Evolutionary conservation across 2,329 filamentous ascomycete species (phyloP), one percentile per base, ranked within the genome.

Genomic region (Trichoderma koningii): DNA sequence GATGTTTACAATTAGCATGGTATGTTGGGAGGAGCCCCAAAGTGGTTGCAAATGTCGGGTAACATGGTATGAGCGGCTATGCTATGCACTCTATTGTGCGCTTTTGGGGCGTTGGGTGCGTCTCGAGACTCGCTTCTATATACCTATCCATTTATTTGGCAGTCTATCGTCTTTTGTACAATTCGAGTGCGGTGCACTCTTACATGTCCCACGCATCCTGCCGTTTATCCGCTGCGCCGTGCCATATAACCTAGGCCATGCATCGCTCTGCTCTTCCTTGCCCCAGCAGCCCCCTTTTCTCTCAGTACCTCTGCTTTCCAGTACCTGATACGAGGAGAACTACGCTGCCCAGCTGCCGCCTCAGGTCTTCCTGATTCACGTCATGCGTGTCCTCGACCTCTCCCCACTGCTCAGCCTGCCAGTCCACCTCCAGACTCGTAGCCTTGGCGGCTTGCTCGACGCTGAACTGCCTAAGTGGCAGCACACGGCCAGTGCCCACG

Each of bases 321-420:
- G 77, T 81, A 1, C 90, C 90, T 64, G 86, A 88, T 10, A 97
- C 90, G 56, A 98, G 79, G 72, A 98, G 75, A 17, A 97, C 83
- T 12, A 92, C 91, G 75, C 92, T 96, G 15, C 94, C 95, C 66
- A 98, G 79, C 79, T 98, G 95, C 72, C 94, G 85, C 74, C 87
- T 85, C 69, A 98, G 71, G 77, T 99, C 95, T 77, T 96, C 94
- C 76, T 89, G 91, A 72, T 96, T 90, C 1, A 99, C 95, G 81
- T 99, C 95, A 78, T 99, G 95, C 30, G 93, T 97, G 77, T 99
- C 93, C 76, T 99, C 95, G 0, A 99, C 95, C 81, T 97, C 93
- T 9, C 95, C 95, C 94, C 95, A 98, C 77, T 90, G 88, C 30
- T 85, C 81, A 1, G 89, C 96, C 83, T 99, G 95, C 89, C 92